Evolutionary conservation across 129 eudicot species (phyloP).

Genomic region (Gnaphalium uliginosum): DNA sequence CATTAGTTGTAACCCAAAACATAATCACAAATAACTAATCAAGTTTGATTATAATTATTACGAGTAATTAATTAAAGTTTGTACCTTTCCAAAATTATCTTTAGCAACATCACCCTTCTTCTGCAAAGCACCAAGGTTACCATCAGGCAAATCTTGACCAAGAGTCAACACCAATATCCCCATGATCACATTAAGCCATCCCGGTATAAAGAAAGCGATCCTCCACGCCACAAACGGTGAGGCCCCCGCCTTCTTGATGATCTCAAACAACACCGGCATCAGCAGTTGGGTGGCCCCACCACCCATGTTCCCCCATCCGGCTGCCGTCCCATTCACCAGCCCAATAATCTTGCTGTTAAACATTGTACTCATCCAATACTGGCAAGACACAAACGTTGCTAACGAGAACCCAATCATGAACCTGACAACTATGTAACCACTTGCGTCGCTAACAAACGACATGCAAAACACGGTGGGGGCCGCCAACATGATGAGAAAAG

Average conservation of each 20-base stretch:
- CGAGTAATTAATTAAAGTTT: not conserved
- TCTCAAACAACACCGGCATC: slow-evolving; percentile 73
- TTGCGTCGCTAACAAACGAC: slow-evolving; percentile 56
- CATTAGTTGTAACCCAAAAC: not conserved
- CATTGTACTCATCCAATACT: slow-evolving; percentile 83
- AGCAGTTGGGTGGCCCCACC: slow-evolving; percentile 82
- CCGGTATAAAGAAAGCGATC: slow-evolving; percentile 78
- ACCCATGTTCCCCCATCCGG: slow-evolving; percentile 94
- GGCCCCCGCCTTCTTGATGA: slow-evolving; percentile 49
- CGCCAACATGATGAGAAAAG: slow-evolving; percentile 63
- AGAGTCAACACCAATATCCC: slow-evolving; percentile 67
- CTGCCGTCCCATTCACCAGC: slow-evolving; percentile 73
- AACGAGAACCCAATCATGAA: slow-evolving; percentile 81
- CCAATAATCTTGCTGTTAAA: slow-evolving; percentile 72
- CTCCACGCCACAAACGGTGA: slow-evolving; percentile 78
- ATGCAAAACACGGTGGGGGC: slow-evolving; percentile 83
- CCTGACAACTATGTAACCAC: slow-evolving; percentile 57
- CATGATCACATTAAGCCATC: slow-evolving; percentile 68
- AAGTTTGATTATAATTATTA: too few species aligned
- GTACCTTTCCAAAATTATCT: slow-evolving; percentile 70
- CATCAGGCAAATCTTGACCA: slow-evolving; percentile 93
- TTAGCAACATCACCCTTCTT: slow-evolving; percentile 73
- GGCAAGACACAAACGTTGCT: slow-evolving; percentile 79
- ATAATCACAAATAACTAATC: not conserved
- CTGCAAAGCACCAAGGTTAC: slow-evolving; percentile 73